Evolutionary conservation across 345 rosid genomes (phyloP).

Genomic region (Eutrema yunnanense): DNA sequence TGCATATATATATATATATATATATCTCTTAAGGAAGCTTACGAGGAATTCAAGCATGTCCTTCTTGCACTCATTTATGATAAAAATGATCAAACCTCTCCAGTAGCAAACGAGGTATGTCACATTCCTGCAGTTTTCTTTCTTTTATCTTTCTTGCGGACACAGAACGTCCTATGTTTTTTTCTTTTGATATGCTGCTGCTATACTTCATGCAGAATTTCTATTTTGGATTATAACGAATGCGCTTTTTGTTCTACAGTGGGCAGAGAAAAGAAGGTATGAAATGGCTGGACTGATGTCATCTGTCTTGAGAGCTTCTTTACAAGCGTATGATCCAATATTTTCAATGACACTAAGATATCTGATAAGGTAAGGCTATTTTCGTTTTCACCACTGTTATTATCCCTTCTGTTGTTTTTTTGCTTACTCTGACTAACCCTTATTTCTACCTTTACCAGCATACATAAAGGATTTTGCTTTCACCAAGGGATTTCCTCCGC

Average conservation of each 20-base stretch:
- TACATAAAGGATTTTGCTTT: constrained; percentile 77
- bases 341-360: constrained; percentile 85
- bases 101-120: constrained; percentile 80
- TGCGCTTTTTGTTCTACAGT: constrained; percentile 44
- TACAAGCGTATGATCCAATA: constrained; percentile 80
- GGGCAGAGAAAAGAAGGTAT: constrained; percentile 84
- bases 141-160: neutral
- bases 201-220: constrained; percentile 17
- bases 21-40: constrained; percentile 73
- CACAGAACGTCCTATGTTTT: neutral
- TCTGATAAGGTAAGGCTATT: constrained; percentile 54
- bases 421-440: neutral
- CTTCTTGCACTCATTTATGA: constrained; percentile 88
- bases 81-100: constrained; percentile 72
- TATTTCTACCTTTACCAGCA: constrained; percentile 43
- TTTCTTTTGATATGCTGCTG: neutral
- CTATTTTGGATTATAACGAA: constrained; percentile 20
- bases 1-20: constrained; percentile 5
- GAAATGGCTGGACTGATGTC: constrained; percentile 91
- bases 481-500: constrained; percentile 75
- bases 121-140: neutral
- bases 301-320: constrained; percentile 79
- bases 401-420: neutral
- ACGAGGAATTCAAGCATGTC: constrained; percentile 94
- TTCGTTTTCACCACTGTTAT: neutral